phyloP scores from a whole-genome alignment of 768 basidiomycete genomes.

The Trametopsis cervina region DNA sequence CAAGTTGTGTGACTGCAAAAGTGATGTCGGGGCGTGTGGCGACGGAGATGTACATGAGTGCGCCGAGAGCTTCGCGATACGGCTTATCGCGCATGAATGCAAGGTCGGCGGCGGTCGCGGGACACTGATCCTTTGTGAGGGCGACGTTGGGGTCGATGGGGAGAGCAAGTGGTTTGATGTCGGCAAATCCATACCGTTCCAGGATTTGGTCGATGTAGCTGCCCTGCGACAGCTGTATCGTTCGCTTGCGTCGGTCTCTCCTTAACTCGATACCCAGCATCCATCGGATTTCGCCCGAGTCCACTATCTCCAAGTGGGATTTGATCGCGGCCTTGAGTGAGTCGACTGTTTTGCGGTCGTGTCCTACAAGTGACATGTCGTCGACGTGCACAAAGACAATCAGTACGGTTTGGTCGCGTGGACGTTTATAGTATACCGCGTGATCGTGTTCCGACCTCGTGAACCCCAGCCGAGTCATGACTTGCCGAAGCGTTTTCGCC shows the following conservation, averaged over 20 bases:
- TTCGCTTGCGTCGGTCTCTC: too few relatives aligned
- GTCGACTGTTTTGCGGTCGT: background rate
- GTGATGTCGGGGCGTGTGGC: constrained; percentile 26
- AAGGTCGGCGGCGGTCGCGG: background rate
- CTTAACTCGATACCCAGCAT: constrained; percentile 18
- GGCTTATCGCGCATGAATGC: constrained; percentile 1
- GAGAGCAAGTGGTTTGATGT: constrained; percentile 27
- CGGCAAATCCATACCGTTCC: constrained; percentile 22
- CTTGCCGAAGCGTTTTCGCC: background rate
- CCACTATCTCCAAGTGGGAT: constrained; percentile 4
- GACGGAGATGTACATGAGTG: constrained; percentile 24
- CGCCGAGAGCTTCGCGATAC: constrained; percentile 16
- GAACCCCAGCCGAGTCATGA: background rate
- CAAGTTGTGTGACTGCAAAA: constrained; percentile 19
- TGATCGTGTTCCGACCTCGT: background rate
- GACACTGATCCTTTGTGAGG: background rate
- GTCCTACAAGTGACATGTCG: background rate
- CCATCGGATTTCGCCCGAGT: constrained; percentile 9
- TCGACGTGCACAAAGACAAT: constrained; percentile 1
- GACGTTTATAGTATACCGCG: constrained; percentile 4
- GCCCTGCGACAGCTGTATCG: constrained; percentile 20
- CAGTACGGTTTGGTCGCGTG: background rate
- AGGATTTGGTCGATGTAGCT: constrained; percentile 24
- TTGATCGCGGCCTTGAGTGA: background rate
- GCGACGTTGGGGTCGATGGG: constrained; percentile 30